These are phyloP conservation scores for Primulina tabacum DNA, from an alignment of 257 asterid genomes.

Conservation along the genomic window DNA sequence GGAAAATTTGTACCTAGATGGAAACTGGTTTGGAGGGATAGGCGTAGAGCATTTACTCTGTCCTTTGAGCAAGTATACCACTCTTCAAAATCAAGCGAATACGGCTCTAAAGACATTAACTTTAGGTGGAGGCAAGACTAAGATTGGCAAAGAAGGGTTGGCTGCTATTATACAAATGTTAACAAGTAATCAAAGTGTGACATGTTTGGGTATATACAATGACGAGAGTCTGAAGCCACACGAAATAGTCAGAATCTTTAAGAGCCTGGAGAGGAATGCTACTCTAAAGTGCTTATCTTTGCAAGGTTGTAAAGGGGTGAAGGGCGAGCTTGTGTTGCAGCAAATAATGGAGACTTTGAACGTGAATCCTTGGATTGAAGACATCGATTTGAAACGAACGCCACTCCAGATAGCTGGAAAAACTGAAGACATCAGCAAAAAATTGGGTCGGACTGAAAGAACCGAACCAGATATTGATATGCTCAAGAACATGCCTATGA, in stretches of 20 bases:
- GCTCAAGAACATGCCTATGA: slow-evolving; percentile 61
- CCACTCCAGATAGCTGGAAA: slow-evolving; percentile 64
- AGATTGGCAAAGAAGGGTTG: slow-evolving; percentile 66
- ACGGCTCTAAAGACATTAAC: slow-evolving; percentile 48
- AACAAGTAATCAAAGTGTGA: slow-evolving; percentile 53
- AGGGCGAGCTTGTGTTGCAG: slow-evolving; percentile 58
- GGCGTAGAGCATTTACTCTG: slow-evolving; percentile 82
- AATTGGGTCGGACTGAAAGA: slow-evolving; percentile 52
- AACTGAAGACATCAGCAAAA: slow-evolving; percentile 54
- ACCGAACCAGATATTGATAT: slow-evolving; percentile 55
- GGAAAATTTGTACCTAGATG: slow-evolving; percentile 58
- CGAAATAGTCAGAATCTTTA: slow-evolving; percentile 51
- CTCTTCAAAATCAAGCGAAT: slow-evolving; percentile 74
- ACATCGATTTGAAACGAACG: slow-evolving; percentile 57
- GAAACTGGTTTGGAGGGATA: slow-evolving; percentile 59
- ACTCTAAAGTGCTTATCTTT: slow-evolving; percentile 52
- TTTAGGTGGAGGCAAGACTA: slow-evolving; percentile 65
- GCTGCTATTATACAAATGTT: slow-evolving; percentile 63
- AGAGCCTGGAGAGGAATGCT: slow-evolving; percentile 66
- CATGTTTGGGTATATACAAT: slow-evolving; percentile 55
- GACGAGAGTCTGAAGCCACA: slow-evolving; percentile 57
- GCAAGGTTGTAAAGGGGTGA: slow-evolving; percentile 78
- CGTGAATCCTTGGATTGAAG: slow-evolving; percentile 90
- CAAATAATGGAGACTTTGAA: slow-evolving; percentile 56
- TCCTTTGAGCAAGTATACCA: slow-evolving; percentile 73